Conservation (phyloP, 768 basidiomycete species). For the Russula compacta region DNA sequence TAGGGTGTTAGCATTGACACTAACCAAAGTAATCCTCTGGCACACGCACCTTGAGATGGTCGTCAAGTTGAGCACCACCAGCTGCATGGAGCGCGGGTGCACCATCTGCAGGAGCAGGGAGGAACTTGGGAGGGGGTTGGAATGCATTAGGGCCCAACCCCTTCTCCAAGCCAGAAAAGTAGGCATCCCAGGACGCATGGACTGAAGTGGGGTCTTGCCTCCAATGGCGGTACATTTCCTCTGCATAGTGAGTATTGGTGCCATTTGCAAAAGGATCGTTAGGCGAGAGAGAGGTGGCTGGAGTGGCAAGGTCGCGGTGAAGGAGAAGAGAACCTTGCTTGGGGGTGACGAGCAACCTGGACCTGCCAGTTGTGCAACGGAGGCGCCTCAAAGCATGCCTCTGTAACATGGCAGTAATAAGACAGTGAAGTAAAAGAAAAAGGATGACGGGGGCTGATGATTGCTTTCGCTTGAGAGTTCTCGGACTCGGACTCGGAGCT, state of each 20-base stretch:
- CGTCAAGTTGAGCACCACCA: slow-evolving; percentile 74
- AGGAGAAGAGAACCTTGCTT: slow-evolving; percentile 18
- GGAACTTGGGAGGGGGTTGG: slow-evolving; percentile 67
- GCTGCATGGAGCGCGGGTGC: slow-evolving; percentile 64
- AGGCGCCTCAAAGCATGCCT: slow-evolving; percentile 32
- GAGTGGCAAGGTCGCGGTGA: slow-evolving; percentile 38
- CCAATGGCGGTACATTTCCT: slow-evolving; percentile 95
- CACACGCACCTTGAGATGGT: slow-evolving; percentile 77
- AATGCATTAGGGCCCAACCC: slow-evolving; percentile 82
- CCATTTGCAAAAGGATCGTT: slow-evolving; percentile 90
- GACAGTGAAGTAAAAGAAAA: not conserved
- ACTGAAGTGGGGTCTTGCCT: slow-evolving; percentile 84
- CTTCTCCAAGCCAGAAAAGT: slow-evolving; percentile 89
- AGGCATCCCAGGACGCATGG: slow-evolving; percentile 89
- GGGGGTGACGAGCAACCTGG: slow-evolving; percentile 17
- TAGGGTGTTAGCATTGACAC: not conserved
- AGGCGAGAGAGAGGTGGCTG: slow-evolving; percentile 48
- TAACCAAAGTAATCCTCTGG: not conserved
- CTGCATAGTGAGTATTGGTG: slow-evolving; percentile 91
- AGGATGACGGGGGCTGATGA: not conserved
- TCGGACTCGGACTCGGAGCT: not conserved
- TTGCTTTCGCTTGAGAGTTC: not conserved
- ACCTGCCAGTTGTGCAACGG: slow-evolving; percentile 25
- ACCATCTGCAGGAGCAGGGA: slow-evolving; percentile 67
- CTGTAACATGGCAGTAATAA: slow-evolving; percentile 26